Evolutionary conservation across 2,329 filamentous ascomycete species (phyloP).

Genomic region (Aspergillus tubingensis): DNA sequence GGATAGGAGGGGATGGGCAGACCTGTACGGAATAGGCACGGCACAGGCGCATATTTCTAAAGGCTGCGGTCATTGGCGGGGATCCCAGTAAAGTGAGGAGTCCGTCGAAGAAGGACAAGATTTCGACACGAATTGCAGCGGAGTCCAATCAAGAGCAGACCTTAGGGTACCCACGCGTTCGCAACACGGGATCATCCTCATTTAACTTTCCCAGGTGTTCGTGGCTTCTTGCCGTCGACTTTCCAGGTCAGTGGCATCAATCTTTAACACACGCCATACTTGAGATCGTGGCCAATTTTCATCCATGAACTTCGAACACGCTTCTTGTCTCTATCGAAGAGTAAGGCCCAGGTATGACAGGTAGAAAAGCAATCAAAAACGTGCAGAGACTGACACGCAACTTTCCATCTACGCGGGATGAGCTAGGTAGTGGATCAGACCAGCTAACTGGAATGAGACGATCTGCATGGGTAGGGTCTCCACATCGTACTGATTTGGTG

Average conservation of each 20-base stretch:
- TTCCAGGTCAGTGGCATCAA: too few species aligned
- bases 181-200: slow-evolving; percentile 19
- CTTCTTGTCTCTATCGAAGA: neutral
- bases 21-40: neutral
- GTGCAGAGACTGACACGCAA: neutral
- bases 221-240: neutral
- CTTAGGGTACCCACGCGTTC: slow-evolving; percentile 21
- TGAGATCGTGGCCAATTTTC: too few species aligned
- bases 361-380: neutral
- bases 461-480: neutral
- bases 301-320: neutral
- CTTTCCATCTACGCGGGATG: neutral
- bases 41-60: neutral
- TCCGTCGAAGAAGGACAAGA: neutral
- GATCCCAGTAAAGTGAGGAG: neutral
- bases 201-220: slow-evolving; percentile 15
- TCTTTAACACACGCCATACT: neutral
- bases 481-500: neutral
- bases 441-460: neutral
- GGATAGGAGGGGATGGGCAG: neutral
- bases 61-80: neutral
- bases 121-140: slow-evolving; percentile 7
- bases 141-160: slow-evolving; percentile 15
- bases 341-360: neutral
- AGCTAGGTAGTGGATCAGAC: neutral